A percentile compares a stretch with the other conserved stretches of the same genome.
Evolutionary conservation across 1,284 basidiomycete species (phyloP).

Genomic region (Rhodotorula sp.): DNA sequence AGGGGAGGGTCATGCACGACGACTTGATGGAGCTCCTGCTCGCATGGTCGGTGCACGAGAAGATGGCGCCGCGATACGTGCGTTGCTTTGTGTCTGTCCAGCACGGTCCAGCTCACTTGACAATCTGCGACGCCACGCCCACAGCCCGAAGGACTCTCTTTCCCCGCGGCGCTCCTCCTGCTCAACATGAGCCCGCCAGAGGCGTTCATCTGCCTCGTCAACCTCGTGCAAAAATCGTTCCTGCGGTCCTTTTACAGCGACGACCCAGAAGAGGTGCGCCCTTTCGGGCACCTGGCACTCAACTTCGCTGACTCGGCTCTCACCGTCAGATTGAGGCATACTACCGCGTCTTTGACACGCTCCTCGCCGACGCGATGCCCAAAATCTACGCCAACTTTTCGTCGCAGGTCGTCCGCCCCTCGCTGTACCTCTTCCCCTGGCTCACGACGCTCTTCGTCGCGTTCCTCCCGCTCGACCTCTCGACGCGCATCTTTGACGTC

Average conservation of each 20-base stretch:
- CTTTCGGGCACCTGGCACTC: neutral
- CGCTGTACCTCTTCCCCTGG: conserved; percentile 73
- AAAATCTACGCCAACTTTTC: conserved; percentile 61
- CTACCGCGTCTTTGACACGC: conserved; percentile 80
- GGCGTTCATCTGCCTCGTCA: conserved; percentile 83
- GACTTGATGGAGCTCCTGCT: conserved; percentile 84
- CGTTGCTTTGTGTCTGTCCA: conserved; percentile 20
- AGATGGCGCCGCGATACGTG: conserved; percentile 67
- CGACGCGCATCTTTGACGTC: conserved; percentile 55
- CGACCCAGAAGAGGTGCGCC: conserved; percentile 74
- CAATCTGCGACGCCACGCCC: neutral
- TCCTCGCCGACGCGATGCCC: conserved; percentile 89
- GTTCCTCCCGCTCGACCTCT: conserved; percentile 45
- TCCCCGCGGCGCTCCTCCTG: conserved; percentile 55
- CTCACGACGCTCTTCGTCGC: conserved; percentile 73
- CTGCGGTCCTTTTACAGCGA: conserved; percentile 81
- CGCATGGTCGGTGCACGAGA: conserved; percentile 88
- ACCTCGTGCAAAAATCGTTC: conserved; percentile 82
- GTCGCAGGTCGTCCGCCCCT: conserved; percentile 64
- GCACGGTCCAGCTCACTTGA: neutral
- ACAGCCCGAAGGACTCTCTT: conserved; percentile 40
- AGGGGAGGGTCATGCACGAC: conserved; percentile 75
- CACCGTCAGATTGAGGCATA: conserved; percentile 47
- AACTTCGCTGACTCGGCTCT: no score
- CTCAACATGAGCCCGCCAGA: conserved; percentile 74